Conservation (phyloP, 1,139 yeast genomes). For the Pneumocystis sp. region DNA sequence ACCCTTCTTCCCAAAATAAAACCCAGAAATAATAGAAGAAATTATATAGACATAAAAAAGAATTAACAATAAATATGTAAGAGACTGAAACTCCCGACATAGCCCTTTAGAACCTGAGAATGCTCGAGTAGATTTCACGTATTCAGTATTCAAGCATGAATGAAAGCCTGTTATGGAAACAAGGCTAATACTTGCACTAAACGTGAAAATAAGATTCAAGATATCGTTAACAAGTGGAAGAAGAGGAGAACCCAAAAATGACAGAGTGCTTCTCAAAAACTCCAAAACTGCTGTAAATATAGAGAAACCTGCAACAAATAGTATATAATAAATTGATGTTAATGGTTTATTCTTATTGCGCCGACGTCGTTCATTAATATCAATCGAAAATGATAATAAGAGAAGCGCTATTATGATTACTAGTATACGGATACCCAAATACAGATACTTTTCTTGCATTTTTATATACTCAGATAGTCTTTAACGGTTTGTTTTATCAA, state of each 20-base stretch:
- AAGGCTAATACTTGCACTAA: neutral
- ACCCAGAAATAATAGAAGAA: neutral
- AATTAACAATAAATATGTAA: neutral
- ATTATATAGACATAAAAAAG: neutral
- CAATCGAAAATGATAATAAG: neutral
- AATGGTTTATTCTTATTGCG: neutral
- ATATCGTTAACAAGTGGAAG: neutral
- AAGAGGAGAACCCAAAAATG: neutral
- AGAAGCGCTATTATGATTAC: neutral
- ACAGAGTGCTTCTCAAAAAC: neutral
- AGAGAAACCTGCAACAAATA: neutral
- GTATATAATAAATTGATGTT: neutral
- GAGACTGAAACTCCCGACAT: neutral
- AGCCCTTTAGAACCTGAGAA: neutral
- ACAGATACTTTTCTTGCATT: neutral
- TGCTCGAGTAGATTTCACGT: neutral
- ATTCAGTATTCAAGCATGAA: neutral
- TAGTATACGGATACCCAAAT: neutral
- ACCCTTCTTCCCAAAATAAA: neutral
- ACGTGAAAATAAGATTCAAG: neutral
- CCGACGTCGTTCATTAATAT: neutral
- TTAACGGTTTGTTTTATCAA: neutral
- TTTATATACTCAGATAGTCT: neutral
- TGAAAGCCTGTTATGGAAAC: neutral
- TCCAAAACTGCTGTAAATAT: neutral